Evolutionary conservation across 352 stramenopile genomes (phyloP).

Genomic region (Phytophthora meadii): DNA sequence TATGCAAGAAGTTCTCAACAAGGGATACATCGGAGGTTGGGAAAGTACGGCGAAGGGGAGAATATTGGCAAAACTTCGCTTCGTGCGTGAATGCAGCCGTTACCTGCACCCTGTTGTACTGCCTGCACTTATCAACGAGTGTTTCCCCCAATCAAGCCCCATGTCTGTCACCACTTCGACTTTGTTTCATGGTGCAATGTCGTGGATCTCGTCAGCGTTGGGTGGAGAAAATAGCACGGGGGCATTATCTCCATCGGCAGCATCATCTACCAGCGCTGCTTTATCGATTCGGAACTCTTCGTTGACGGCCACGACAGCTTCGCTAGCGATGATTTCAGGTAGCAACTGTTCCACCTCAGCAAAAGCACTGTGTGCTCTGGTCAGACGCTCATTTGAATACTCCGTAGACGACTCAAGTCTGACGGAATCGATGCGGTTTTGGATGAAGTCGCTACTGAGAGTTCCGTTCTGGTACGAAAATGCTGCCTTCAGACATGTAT

Average conservation of each 20-base stretch:
- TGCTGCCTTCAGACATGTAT: constrained; percentile 63
- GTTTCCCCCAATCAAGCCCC: constrained; percentile 54
- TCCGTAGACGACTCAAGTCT: constrained; percentile 49
- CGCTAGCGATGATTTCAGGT: constrained; percentile 51
- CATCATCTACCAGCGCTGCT: constrained; percentile 48
- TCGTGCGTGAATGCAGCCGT: constrained; percentile 78
- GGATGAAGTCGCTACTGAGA: constrained; percentile 68
- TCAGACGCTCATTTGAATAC: constrained; percentile 73
- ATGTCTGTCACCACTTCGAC: constrained; percentile 60
- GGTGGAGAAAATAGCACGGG: constrained; percentile 42
- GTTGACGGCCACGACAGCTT: constrained; percentile 54
- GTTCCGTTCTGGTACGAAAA: constrained; percentile 87
- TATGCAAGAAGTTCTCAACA: constrained; percentile 82
- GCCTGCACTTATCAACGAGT: constrained; percentile 71
- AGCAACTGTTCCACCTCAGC: constrained; percentile 60
- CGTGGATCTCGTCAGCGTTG: constrained; percentile 66
- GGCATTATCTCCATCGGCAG: constrained; percentile 40
- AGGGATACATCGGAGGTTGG: constrained; percentile 84
- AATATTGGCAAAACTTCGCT: constrained; percentile 72
- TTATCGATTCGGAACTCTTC: constrained; percentile 62
- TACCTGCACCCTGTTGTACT: constrained; percentile 70
- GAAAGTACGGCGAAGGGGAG: constrained; percentile 71
- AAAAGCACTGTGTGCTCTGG: constrained; percentile 56
- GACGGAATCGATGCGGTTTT: constrained; percentile 55
- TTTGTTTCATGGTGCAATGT: constrained; percentile 64